Evolutionary conservation across 2,329 filamentous ascomycete species (phyloP).

Genomic region (Zymoseptoria tritici): DNA sequence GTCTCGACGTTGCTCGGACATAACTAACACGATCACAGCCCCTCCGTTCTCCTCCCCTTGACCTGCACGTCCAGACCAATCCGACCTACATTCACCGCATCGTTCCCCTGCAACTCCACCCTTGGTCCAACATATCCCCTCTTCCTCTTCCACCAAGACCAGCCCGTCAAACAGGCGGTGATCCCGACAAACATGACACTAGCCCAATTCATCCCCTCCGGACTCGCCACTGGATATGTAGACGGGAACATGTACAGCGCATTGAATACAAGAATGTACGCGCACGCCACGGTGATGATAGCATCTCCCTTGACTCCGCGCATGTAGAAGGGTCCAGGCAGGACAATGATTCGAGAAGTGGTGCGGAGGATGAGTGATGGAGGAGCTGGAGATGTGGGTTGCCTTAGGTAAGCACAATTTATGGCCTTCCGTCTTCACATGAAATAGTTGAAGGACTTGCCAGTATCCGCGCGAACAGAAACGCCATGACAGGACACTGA

Average conservation of each 20-base stretch:
- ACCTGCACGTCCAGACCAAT: slow-evolving; percentile 13
- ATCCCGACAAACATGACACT: slow-evolving; percentile 47
- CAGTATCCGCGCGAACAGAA: too few relatives aligned
- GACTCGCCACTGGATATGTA: slow-evolving; percentile 38
- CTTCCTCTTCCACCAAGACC: slow-evolving; percentile 36
- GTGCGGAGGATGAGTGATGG: not conserved
- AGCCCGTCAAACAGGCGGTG: slow-evolving; percentile 42
- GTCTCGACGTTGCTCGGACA: not conserved
- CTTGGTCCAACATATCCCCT: slow-evolving; percentile 35
- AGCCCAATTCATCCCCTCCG: slow-evolving; percentile 47
- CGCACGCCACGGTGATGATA: slow-evolving; percentile 46
- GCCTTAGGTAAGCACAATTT: not conserved
- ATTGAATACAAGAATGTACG: slow-evolving; percentile 54
- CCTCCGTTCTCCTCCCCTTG: not conserved
- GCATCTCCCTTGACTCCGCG: slow-evolving; percentile 40
- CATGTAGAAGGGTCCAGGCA: slow-evolving; percentile 54
- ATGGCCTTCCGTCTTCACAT: not conserved
- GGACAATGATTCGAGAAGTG: slow-evolving; percentile 25
- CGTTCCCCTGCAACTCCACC: slow-evolving; percentile 19
- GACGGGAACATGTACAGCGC: slow-evolving; percentile 57
- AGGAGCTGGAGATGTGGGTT: too few relatives aligned
- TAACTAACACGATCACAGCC: not conserved
- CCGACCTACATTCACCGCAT: slow-evolving; percentile 22
- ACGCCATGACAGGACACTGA: not conserved
- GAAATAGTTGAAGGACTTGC: not conserved